These are phyloP conservation scores for Apophysomyces sp. DNA, from an alignment of 371 early-diverging fungal species.

Conservation along the genomic window DNA sequence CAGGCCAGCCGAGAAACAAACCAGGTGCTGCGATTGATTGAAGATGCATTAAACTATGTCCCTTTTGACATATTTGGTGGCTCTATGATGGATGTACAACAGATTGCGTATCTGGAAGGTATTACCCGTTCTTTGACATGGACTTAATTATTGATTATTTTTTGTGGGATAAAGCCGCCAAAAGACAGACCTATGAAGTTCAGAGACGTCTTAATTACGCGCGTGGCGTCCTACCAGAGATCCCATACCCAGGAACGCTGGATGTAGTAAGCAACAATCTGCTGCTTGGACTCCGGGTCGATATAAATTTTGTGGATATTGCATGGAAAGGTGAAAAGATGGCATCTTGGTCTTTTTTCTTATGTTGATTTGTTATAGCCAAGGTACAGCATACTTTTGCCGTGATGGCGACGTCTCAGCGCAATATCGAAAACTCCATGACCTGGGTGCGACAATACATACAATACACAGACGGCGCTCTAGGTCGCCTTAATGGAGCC, in stretches of 20 bases:
- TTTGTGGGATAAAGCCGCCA: slow-evolving; percentile 7
- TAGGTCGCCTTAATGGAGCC: slow-evolving; percentile 11
- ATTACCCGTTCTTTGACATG: neutral
- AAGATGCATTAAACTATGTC: slow-evolving; percentile 26
- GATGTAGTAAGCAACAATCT: slow-evolving; percentile 39
- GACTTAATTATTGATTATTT: too few relatives aligned
- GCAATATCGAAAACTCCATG: slow-evolving; percentile 12
- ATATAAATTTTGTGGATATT: slow-evolving; percentile 28
- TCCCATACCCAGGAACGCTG: slow-evolving; percentile 38
- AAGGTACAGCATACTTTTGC: slow-evolving; percentile 16
- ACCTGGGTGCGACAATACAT: slow-evolving; percentile 21
- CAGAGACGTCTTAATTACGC: slow-evolving; percentile 36
- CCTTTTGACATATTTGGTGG: slow-evolving; percentile 45
- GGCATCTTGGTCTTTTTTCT: neutral
- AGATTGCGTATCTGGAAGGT: slow-evolving; percentile 35
- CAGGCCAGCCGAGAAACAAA: slow-evolving; percentile 19
- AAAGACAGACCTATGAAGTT: slow-evolving; percentile 26
- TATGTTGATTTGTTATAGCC: neutral
- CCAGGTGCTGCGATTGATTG: slow-evolving; percentile 23
- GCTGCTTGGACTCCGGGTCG: slow-evolving; percentile 26
- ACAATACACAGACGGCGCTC: slow-evolving; percentile 19
- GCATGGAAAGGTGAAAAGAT: slow-evolving; percentile 37
- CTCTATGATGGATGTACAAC: slow-evolving; percentile 33
- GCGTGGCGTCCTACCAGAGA: slow-evolving; percentile 37
- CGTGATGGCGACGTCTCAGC: slow-evolving; percentile 7